Base-by-base conservation (phyloP, 2,329 filamentous ascomycete genomes). In the Fusarium stilboides region DNA sequence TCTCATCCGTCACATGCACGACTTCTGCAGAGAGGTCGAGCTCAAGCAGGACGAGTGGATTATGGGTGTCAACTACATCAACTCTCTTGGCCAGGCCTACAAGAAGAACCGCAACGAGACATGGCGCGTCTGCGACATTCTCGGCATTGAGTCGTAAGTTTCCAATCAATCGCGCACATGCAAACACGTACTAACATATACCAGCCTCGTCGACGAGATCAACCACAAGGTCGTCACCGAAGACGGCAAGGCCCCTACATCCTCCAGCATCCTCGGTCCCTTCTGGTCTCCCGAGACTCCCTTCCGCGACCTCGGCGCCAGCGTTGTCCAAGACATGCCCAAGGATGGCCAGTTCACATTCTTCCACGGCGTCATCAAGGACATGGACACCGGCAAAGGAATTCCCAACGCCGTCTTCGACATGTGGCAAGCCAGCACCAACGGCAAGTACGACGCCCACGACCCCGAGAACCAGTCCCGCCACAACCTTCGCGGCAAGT, bases 1-100 rank as follows among this genome's bases (percentile, higher is more conserved):
- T 28, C 80, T 94, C 72, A 89, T 94, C 79, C 84, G 82, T 49
- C 91, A 94, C 81, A 84, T 94, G 61, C 92, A 94, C 82, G 91
- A 94, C 80, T 94, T 94, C 78, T 87, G 89, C 58, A 89, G 92
- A 60, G 92, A 94, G 76, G 88, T 92, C 69, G 91, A 94, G 80
- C 87, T 94, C 52, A 93, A 89, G 19, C 85, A 88, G 33, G 91
- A 92, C 56, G 92, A 94, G 80, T 94, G 92, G 92, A 87, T 93
- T 80, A 80, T 88, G 9, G 92, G 91, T 55, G 91, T 94, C 56
- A 85, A 91, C 74, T 94, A 91, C 77, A 82, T 94, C 81, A 94
- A 94, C 83, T 86, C 88, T 45, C 87, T 93, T 65, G 92, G 92
- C 65, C 88, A 92, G 79, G 87, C 89, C 71, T 91, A 87, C 68